These are phyloP conservation scores for Podospora didyma DNA, from an alignment of 495 filamentous ascomycete genomes.

Conservation along the genomic window DNA sequence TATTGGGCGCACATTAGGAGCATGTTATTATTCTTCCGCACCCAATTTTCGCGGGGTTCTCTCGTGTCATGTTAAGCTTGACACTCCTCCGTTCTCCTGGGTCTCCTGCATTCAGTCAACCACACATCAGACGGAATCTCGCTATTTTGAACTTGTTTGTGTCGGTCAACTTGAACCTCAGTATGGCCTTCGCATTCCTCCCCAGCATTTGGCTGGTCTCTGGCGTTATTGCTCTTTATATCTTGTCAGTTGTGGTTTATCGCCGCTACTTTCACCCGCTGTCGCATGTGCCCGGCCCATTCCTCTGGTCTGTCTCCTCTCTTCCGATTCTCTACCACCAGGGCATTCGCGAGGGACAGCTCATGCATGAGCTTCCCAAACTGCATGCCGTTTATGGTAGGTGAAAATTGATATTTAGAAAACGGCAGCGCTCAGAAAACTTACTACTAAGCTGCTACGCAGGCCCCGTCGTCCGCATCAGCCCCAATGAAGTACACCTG, in stretches of 20 bases:
- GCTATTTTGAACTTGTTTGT: too few relatives aligned
- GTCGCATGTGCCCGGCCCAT: slow-evolving; percentile 18
- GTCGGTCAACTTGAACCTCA: too few relatives aligned
- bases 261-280: slow-evolving; percentile 31
- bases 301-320: slow-evolving; percentile 12
- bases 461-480: slow-evolving; percentile 35
- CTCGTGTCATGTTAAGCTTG: too few relatives aligned
- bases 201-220: background rate
- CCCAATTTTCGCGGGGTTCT: too few relatives aligned
- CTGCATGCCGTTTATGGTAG: slow-evolving; percentile 13
- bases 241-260: slow-evolving; percentile 9
- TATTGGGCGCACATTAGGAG: too few relatives aligned
- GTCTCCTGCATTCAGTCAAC: too few relatives aligned
- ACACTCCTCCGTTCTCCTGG: too few relatives aligned
- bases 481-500: slow-evolving; percentile 37
- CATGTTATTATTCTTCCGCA: too few relatives aligned
- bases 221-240: background rate
- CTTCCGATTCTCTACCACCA: slow-evolving; percentile 15
- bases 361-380: slow-evolving; percentile 9
- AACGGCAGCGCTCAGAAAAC: background rate
- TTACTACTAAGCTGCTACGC: background rate
- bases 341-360: slow-evolving; percentile 9
- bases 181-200: background rate
- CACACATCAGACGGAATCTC: too few relatives aligned
- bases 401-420: background rate